phyloP scores from a whole-genome alignment of 371 early-diverging fungal genomes.

The Apophysomyces variabilis region DNA sequence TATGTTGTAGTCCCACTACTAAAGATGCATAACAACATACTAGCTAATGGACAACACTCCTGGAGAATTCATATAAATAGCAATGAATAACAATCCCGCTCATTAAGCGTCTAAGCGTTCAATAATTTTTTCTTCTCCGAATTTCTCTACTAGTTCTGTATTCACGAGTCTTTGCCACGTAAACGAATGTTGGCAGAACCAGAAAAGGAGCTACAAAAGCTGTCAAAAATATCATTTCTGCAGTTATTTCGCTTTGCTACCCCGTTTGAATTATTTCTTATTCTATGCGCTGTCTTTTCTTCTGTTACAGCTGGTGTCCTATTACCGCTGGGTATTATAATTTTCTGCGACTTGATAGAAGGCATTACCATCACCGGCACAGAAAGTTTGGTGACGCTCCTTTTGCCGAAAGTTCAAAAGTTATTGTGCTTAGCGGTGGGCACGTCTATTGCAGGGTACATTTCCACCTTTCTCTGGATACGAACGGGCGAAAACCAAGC shows the following conservation, averaged over 20 bases:
- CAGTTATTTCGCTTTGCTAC: constrained; percentile 13
- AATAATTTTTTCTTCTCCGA: no score
- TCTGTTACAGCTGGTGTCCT: constrained; percentile 11
- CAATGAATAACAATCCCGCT: no score
- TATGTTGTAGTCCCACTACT: no score
- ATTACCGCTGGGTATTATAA: constrained; percentile 13
- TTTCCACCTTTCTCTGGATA: constrained; percentile 35
- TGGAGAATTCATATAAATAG: no score
- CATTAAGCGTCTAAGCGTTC: no score
- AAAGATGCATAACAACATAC: no score
- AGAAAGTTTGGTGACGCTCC: constrained; percentile 26
- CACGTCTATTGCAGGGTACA: constrained; percentile 26
- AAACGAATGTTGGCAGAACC: no score
- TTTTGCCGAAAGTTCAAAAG: not conserved
- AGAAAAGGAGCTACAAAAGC: no score
- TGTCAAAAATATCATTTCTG: no score
- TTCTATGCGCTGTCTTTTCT: constrained; percentile 5
- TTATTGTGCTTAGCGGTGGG: constrained; percentile 34
- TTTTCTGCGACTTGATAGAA: constrained; percentile 14
- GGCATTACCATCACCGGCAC: constrained; percentile 24
- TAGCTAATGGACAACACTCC: no score
- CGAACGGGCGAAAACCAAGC: constrained; percentile 38
- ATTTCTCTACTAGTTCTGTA: no score
- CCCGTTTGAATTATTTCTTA: constrained; percentile 1
- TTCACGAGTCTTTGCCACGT: no score